Evolutionary conservation across 139 green algal species (phyloP), one percentile per base, ranked within the genome.

Genomic region (Auxenochlorella pyrenoidosa): DNA sequence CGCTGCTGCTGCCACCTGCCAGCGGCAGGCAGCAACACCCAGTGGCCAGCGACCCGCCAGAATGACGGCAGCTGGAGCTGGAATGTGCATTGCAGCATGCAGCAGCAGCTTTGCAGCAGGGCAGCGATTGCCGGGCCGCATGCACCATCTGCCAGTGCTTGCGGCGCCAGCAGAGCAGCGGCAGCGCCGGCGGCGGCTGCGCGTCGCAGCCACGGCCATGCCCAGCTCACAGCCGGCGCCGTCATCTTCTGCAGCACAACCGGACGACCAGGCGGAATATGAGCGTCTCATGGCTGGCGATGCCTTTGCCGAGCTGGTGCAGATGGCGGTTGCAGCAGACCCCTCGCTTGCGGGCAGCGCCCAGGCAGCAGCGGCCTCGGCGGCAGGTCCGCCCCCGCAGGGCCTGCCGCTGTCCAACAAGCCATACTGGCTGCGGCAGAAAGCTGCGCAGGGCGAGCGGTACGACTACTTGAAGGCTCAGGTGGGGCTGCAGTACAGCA

Each of bases 361-460:
- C 58, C 22, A 43, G 38, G 26, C 26, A 21, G 80, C 66, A 44
- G 43, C 65, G 32, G n/a, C 22, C 40, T 90, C 63, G 3, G 38
- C 86, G 0, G 83, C 84, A 47, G 83, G 83, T 10, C 86, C 88
- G 19, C 22, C 76, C 41, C 44, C 24, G 63, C 85, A 2, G 30
- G 32, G 38, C 54, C 66, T 90, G 70, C 79, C 78, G 34, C 60
- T 58, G 24, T 59, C 54, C 3, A 95, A 88, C 79, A 99, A 99
- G 90, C 96, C 98, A 0, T 88, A 94, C 19, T 99, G 98, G 98
- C 93, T 99, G 84, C 93, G 98, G 2, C 98, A 99, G 89, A 88
- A 92, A 63, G 98, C 96, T 2, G 95, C 97, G 0, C 95, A 98
- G 76, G 98, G 98, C 19, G 94, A 98, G 54, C 92, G 95, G 1